Base-by-base conservation (phyloP, 1,284 basidiomycete genomes). In the Trichosporon inkin region DNA sequence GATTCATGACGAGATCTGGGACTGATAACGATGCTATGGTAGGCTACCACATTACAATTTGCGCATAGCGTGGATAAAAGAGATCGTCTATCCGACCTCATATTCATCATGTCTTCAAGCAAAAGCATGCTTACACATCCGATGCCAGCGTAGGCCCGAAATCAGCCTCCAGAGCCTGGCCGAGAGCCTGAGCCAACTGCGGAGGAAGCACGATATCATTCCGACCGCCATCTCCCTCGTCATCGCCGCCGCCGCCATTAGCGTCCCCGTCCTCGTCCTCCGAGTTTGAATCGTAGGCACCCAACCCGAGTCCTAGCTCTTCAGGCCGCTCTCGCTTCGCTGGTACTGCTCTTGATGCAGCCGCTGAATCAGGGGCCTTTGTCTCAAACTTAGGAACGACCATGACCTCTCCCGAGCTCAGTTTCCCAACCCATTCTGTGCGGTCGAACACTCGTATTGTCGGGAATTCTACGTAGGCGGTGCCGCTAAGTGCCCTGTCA, bases 401-500 rank as follows among this genome's bases (percentile, higher is more conserved):
- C 2, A 83, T 59, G 6, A 65, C 56, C 8, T 57, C 58, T 10
- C 71, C 68, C 1, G 58, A 40, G 24, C 56, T 78, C 36, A 88
- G 68, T 10, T 78, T 79, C 6, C 84, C 84, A 6, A 76, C 75
- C 77, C 90, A 91, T 16, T 79, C 77, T 3, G 44, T 32, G 14
- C 84, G 82, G 53, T 86, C 82, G 79, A 84, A 86, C 4, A 93
- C 76, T 54, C 89, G 85, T 41, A 94, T 84, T 0, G 85, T 85
- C 3, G 91, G 90, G 68, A 85, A 92, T 75, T 93, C 91, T 44
- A 88, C 81, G 70, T 90, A 90, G 36, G 84, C 80, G 54, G 84
- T 88, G 47, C 84, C 78, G 49, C 78, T 80, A 47, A 93, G 78
- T 7, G 82, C 76, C 10, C 74, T 68, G 7, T 75, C 71, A 16